These are phyloP conservation scores for Tolypocladium tropicale DNA, from an alignment of 2,329 filamentous ascomycete genomes.

Conservation along the genomic window DNA sequence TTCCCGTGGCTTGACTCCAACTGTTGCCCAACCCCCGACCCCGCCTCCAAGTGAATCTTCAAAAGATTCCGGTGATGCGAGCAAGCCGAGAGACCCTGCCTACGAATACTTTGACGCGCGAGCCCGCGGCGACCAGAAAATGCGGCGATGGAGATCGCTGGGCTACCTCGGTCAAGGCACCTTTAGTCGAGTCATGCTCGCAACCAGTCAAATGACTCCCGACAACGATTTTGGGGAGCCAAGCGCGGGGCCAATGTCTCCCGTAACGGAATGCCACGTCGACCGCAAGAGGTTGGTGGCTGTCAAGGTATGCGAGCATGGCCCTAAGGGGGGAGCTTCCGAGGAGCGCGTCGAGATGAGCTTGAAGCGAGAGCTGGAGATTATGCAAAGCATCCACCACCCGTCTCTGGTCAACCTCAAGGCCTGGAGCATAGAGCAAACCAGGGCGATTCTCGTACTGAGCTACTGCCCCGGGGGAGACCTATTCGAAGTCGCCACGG, in stretches of 20 bases:
- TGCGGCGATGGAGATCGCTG: constrained; percentile 68
- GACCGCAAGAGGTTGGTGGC: constrained; percentile 77
- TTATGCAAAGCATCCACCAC: constrained; percentile 79
- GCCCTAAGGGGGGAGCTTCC: constrained; percentile 84
- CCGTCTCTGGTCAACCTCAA: constrained; percentile 86
- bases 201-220: constrained; percentile 61
- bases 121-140: constrained; percentile 57
- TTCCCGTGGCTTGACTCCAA: constrained; percentile 59
- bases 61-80: constrained; percentile 28
- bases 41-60: constrained; percentile 73
- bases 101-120: constrained; percentile 61
- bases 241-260: constrained; percentile 21
- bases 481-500: constrained; percentile 82
- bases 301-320: constrained; percentile 91
- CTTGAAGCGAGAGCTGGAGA: constrained; percentile 87
- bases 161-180: constrained; percentile 82
- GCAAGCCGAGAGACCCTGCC: constrained; percentile 28
- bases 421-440: constrained; percentile 78
- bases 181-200: constrained; percentile 88
- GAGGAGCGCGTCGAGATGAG: constrained; percentile 90
- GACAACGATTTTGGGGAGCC: constrained; percentile 27
- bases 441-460: constrained; percentile 73
- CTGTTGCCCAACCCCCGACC: constrained; percentile 57
- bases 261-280: constrained; percentile 19
- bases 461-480: constrained; percentile 92